Conservation (phyloP, 164 flowering plant species). For the Kingdonia uniflora region DNA sequence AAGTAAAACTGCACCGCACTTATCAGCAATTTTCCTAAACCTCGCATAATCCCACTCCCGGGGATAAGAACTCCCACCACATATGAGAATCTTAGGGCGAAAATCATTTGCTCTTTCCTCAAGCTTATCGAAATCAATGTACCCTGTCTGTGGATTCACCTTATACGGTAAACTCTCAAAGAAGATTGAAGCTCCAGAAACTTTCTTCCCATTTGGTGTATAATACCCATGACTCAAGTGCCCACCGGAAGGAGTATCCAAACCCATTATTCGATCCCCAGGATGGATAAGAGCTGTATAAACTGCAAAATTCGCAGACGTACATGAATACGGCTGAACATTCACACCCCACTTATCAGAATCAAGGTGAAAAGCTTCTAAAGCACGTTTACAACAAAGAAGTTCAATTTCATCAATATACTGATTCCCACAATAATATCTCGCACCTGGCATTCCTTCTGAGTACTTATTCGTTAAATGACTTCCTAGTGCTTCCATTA, state of each 20-base stretch:
- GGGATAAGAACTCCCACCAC: conserved; percentile 88
- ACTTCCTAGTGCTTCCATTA: conserved; percentile 72
- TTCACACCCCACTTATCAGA: conserved; percentile 79
- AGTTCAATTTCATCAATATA: conserved; percentile 72
- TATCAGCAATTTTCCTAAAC: conserved; percentile 75
- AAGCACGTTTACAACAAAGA: conserved; percentile 64
- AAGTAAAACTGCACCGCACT: conserved; percentile 63
- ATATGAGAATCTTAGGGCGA: conserved; percentile 73
- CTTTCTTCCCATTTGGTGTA: conserved; percentile 62
- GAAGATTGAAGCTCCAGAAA: conserved; percentile 76
- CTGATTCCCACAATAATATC: conserved; percentile 71
- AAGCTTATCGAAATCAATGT: conserved; percentile 69
- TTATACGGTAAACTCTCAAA: conserved; percentile 75
- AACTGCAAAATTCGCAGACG: conserved; percentile 84
- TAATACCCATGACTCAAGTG: conserved; percentile 87
- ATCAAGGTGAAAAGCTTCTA: conserved; percentile 61
- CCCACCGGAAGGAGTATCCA: conserved; percentile 90
- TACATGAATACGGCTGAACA: conserved; percentile 90
- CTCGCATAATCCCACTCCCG: conserved; percentile 77
- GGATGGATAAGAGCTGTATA: conserved; percentile 74
- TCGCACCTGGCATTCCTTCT: conserved; percentile 70
- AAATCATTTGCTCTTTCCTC: conserved; percentile 77
- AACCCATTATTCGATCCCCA: conserved; percentile 82
- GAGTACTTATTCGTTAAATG: conserved; percentile 72
- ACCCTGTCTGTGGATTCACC: conserved; percentile 70